Base-by-base conservation (phyloP, 108 stramenopile species). In the Fragilariopsis cylindrus region DNA sequence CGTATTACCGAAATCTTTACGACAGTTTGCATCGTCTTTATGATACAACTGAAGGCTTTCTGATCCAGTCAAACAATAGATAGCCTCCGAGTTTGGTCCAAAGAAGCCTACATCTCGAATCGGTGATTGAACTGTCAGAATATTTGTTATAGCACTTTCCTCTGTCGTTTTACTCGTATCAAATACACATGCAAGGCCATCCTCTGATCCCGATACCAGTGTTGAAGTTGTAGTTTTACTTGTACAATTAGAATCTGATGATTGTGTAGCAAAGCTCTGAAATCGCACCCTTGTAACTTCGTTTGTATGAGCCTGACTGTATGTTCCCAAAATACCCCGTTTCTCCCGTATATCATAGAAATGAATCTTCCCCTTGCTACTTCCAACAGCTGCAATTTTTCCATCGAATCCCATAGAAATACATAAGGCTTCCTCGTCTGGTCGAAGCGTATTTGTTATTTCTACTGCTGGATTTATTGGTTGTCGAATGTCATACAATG, bases 141-240 rank as follows among this genome's bases (percentile, higher is more conserved):
- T 76, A 53, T 87, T 84, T 49, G 86, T 58, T 12, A 92, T 60
- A 30, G 94, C 94, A 15, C 82, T 77, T 58, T 91, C 94, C 84
- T 95, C 94, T 3, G 86, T 75, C 18, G 92, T 79, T 74, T 90
- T 82, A 45, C 84, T 84, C 12, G 94, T 92, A 79, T 95, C 94
- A 73, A 90, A 89, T 2, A 88, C 69, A 66, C 82, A 82, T 3
- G 84, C 78, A 53, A 95, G 84, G 7, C 91, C 91, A 81, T 95
- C 94, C 67, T 95, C 94, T 13, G 85, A 84, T 19, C 86, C 91
- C 9, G 91, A 88, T 19, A 87, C 78, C 48, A 95, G 57, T 18
- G 84, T 16, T 43, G 81, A 76, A 45, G 77, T 82, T 15, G 83
- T 81, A 45, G 75, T 42, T 41, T 11, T 62, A 53, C 48, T 52